Percentiles rank a stretch among this genome's conserved stretches.
These are phyloP conservation scores for Vitis rotundifolia DNA, from an alignment of 164 flowering plant species.

Conservation along the genomic window DNA sequence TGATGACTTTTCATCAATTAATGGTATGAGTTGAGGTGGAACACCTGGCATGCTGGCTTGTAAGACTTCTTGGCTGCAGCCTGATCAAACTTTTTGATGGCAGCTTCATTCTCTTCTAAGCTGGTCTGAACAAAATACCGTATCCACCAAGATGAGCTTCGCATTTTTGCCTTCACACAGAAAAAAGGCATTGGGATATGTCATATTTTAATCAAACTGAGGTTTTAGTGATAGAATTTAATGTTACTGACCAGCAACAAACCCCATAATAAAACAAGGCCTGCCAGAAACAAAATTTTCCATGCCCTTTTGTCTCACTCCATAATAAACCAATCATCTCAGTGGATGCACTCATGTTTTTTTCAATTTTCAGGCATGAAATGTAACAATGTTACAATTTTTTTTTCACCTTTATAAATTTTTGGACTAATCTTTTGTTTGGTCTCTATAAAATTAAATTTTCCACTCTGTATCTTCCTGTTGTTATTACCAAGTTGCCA, in stretches of 20 bases:
- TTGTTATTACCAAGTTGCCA: too few relatives aligned
- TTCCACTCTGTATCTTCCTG: too few relatives aligned
- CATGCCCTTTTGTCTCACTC: not conserved
- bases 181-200: not conserved
- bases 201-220: not conserved
- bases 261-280: not conserved
- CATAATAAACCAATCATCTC: too few relatives aligned
- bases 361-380: too few relatives aligned
- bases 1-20: constrained; percentile 19
- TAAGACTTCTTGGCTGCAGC: constrained; percentile 61
- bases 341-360: too few relatives aligned
- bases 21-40: constrained; percentile 72
- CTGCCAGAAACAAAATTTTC: not conserved
- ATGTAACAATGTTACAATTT: too few relatives aligned
- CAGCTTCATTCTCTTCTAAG: constrained; percentile 73
- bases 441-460: too few relatives aligned
- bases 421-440: too few relatives aligned
- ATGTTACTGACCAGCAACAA: not conserved
- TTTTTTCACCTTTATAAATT: too few relatives aligned
- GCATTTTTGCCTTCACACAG: constrained; percentile 71
- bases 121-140: constrained; percentile 70
- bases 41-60: constrained; percentile 78
- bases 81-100: constrained; percentile 77
- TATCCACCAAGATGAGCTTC: constrained; percentile 89
- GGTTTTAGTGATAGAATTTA: not conserved